Evolutionary conservation across 306 rosid genomes (phyloP).

Genomic region (Fragaria iinumae): DNA sequence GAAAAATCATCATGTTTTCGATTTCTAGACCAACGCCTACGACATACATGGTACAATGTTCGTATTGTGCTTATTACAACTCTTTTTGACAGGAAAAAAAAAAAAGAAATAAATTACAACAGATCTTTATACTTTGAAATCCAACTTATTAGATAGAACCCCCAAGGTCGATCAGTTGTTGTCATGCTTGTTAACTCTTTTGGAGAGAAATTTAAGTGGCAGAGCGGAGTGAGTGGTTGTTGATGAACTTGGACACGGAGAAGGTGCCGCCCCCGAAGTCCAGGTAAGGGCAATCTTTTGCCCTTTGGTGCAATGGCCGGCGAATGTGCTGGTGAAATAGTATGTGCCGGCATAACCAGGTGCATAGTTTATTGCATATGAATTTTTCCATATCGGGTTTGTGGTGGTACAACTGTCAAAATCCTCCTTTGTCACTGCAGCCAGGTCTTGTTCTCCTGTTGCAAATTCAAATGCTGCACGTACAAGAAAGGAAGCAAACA

Average conservation of each 20-base stretch:
- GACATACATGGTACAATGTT: not conserved
- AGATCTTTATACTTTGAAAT: not conserved
- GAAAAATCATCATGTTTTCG: not conserved
- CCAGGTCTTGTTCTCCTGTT: not conserved
- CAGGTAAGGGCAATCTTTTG: constrained; percentile 45
- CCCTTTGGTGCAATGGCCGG: constrained; percentile 38
- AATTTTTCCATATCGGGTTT: not conserved
- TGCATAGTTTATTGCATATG: constrained; percentile 24
- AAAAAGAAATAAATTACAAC: not conserved
- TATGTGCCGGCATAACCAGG: constrained; percentile 14
- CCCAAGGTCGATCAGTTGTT: not conserved
- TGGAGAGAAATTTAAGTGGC: not conserved
- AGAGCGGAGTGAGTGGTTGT: not conserved
- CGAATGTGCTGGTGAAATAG: constrained; percentile 37
- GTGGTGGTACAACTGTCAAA: constrained; percentile 2
- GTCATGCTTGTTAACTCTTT: not conserved
- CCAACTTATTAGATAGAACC: not conserved
- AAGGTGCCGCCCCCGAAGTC: constrained; percentile 11
- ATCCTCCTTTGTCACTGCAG: not conserved
- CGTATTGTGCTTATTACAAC: not conserved
- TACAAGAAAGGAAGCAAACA: not conserved
- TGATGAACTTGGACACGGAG: constrained; percentile 13
- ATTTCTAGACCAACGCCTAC: not conserved
- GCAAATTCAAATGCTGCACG: constrained; percentile 26
- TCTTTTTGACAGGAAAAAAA: not conserved